Evolutionary conservation across 176 grass and related monocot genomes (phyloP).

Genomic region (Juncus effusus): DNA sequence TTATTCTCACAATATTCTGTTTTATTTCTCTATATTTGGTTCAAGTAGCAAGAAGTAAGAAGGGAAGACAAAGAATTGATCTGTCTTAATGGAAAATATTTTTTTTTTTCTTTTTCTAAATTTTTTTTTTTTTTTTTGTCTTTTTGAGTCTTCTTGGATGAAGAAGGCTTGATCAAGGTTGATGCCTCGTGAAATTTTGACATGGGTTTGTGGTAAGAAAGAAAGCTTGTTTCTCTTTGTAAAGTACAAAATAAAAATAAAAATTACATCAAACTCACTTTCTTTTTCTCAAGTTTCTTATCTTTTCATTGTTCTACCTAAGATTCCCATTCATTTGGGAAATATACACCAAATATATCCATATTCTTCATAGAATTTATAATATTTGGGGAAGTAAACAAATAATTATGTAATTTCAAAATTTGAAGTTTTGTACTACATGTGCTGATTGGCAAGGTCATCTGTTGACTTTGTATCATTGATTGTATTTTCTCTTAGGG

Average conservation of each 20-base stretch:
- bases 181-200: conserved; percentile 12
- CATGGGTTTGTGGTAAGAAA: conserved; percentile 13
- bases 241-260: not conserved
- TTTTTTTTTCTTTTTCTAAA: not conserved
- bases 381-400: too few species aligned
- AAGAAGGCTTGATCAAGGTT: conserved; percentile 11
- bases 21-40: conserved; percentile 30
- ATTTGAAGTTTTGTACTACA: too few species aligned
- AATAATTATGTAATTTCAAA: too few species aligned
- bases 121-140: conserved; percentile 5
- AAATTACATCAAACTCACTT: conserved; percentile 12
- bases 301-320: not conserved
- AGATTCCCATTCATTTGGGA: too few species aligned
- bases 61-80: not conserved
- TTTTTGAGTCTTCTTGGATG: conserved; percentile 1
- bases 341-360: too few species aligned
- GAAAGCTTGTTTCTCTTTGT: conserved; percentile 4
- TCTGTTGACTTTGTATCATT: too few species aligned
- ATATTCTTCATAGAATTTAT: too few species aligned
- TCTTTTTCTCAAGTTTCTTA: not conserved
- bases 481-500: too few species aligned
- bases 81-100: not conserved
- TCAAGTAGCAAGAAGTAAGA: conserved; percentile 19
- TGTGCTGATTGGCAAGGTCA: too few species aligned
- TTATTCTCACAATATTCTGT: conserved; percentile 47